Conservation (phyloP, 495 filamentous ascomycete species). For the Bombardia bombarda region DNA sequence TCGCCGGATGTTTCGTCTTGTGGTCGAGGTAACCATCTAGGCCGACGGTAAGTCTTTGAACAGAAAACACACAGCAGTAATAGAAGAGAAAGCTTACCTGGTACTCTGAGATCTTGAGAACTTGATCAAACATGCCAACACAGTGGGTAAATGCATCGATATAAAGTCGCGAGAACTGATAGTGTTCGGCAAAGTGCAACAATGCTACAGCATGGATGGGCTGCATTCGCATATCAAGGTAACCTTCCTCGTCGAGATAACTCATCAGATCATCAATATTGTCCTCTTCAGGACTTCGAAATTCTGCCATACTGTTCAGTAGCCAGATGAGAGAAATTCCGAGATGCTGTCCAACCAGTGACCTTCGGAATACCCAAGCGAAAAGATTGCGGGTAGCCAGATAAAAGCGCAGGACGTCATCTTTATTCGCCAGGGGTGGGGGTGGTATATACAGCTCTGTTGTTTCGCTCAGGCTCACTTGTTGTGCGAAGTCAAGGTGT, state of each 20-base stretch:
- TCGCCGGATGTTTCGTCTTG: conserved; percentile 51
- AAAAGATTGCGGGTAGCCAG: conserved; percentile 61
- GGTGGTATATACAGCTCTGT: conserved; percentile 58
- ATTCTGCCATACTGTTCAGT: conserved; percentile 49
- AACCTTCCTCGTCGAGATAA: conserved; percentile 54
- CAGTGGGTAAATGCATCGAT: conserved; percentile 60
- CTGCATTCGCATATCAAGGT: conserved; percentile 50
- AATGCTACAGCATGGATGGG: conserved; percentile 52
- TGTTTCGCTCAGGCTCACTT: conserved; percentile 14
- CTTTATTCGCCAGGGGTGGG: conserved; percentile 38
- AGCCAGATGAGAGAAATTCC: conserved; percentile 50
- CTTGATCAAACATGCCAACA: conserved; percentile 53
- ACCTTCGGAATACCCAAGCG: conserved; percentile 52
- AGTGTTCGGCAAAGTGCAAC: conserved; percentile 54
- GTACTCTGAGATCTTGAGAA: conserved; percentile 45
- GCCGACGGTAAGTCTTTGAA: conserved; percentile 3
- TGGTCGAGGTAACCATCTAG: conserved; percentile 45
- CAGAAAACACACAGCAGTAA: neutral
- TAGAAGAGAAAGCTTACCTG: conserved; percentile 31
- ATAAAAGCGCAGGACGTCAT: conserved; percentile 48
- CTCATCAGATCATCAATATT: conserved; percentile 44
- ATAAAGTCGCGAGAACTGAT: conserved; percentile 47
- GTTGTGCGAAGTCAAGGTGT: conserved; percentile 10
- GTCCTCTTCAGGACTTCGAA: conserved; percentile 34
- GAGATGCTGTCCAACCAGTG: conserved; percentile 52